Evolutionary conservation across 2,329 filamentous ascomycete species (phyloP), one percentile per base, ranked within the genome.

Genomic region (Penicillium griseofulvum): DNA sequence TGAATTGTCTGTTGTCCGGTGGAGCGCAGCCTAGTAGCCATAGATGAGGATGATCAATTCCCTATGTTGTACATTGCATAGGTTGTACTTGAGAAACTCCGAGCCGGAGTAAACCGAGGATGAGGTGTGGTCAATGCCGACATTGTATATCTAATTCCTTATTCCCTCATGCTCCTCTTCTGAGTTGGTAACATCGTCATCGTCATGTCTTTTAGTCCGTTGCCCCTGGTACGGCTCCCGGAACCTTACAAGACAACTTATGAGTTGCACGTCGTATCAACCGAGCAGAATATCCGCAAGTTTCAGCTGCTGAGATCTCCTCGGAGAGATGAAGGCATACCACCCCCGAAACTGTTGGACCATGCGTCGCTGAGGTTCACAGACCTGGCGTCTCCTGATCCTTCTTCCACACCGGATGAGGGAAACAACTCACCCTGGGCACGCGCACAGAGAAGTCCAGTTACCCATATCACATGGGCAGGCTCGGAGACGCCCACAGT

Each of bases 381-480:
- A 29, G 67, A 71, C 24, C 56, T 73, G 12, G 45, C 58, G 1
- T 54, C 55, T 5, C 61, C 63, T 22, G 55, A 65, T 24, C 52
- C 60, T 19, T 53, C 62, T 9, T 58, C 59, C 26, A 59, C 58
- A 12, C 61, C 66, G 2, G 59, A 62, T 2, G 50, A 63, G 0
- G 64, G 62, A 36, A 70, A 77, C 50, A 77, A 77, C 57, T 73
- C 70, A 14, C 57, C 70, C 6, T 77, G 73, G 73, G 75, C 71
- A 3, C 67, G 71, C 8, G 66, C 62, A 19, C 65, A 65, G 28
- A 55, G 70, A 51, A 70, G 63, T 33, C 70, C 68, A 2, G 58
- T 67, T 14, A 70, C 69, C 2, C 59, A 62, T 2, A 60, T 76
- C 31, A 59, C 66, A 49, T 77, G 74, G 74, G 63, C 65, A 11